Conservation (phyloP, 208 protist genomes). For the Trypanosoma cruzi region DNA sequence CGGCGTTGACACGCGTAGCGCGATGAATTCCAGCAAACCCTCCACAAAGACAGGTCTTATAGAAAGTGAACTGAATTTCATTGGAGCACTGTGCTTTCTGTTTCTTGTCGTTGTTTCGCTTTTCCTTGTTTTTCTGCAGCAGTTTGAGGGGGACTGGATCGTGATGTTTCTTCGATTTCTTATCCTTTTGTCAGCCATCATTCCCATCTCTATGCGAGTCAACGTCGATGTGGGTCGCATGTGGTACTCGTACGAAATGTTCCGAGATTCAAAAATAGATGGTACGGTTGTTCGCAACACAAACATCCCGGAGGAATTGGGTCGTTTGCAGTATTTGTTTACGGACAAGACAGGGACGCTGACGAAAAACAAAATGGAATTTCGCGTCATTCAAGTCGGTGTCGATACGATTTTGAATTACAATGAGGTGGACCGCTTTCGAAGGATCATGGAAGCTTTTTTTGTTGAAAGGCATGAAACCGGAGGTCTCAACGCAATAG, state of each 20-base stretch:
- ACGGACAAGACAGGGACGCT: slow-evolving; percentile 93
- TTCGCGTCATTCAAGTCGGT: slow-evolving; percentile 66
- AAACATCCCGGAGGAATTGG: slow-evolving; percentile 98
- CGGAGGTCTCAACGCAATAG: not conserved
- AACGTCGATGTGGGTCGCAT: slow-evolving; percentile 98
- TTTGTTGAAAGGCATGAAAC: slow-evolving; percentile 27
- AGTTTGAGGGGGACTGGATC: slow-evolving; percentile 82
- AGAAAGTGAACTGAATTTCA: slow-evolving; percentile 96
- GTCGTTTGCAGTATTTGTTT: slow-evolving; percentile 96
- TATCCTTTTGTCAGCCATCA: slow-evolving; percentile 98
- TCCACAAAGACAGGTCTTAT: slow-evolving; percentile 92
- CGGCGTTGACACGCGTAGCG: slow-evolving; percentile 93
- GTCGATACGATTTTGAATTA: slow-evolving; percentile 52
- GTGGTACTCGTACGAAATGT: slow-evolving; percentile 95
- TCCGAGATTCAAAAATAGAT: slow-evolving; percentile 79
- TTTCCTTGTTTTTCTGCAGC: too few species aligned
- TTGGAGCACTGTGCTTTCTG: too few species aligned
- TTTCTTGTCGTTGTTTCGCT: too few species aligned
- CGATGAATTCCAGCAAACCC: slow-evolving; percentile 95
- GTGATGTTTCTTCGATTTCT: slow-evolving; percentile 95
- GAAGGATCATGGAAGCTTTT: slow-evolving; percentile 34
- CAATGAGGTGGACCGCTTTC: slow-evolving; percentile 48
- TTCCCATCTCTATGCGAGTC: slow-evolving; percentile 98
- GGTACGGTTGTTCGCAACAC: slow-evolving; percentile 94
- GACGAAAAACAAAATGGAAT: slow-evolving; percentile 93